These are phyloP conservation scores for Rhizopogon salebrosus DNA, from an alignment of 768 basidiomycete species.

Conservation along the genomic window DNA sequence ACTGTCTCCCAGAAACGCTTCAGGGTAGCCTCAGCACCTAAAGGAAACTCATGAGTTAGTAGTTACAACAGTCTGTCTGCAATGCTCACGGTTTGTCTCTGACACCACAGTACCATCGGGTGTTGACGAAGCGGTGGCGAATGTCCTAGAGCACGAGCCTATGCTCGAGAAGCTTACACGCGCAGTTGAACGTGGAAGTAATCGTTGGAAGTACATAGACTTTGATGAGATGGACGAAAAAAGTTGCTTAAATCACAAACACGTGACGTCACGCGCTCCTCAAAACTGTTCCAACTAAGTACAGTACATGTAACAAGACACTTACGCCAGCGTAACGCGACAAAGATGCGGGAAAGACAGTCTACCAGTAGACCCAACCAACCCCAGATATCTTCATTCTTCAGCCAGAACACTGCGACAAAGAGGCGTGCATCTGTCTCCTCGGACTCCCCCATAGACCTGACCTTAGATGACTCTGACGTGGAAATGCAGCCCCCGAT, in stretches of 20 bases:
- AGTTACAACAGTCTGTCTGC: not conserved
- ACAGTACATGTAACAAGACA: too few relatives aligned
- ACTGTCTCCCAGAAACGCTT: conserved; percentile 95
- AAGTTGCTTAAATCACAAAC: conserved; percentile 6
- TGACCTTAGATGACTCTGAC: conserved; percentile 41
- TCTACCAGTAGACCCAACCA: not conserved
- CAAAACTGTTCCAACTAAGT: too few relatives aligned
- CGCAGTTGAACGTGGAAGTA: not conserved
- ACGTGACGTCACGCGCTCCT: conserved; percentile 27
- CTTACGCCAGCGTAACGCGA: not conserved
- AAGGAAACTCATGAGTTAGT: conserved; percentile 6
- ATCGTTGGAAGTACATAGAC: not conserved
- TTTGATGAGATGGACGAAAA: too few relatives aligned
- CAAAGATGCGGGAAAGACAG: not conserved
- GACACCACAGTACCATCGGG: conserved; percentile 45
- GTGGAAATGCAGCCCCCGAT: conserved; percentile 18
- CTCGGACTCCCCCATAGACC: conserved; percentile 40
- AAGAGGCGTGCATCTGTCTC: conserved; percentile 25
- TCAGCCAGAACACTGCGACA: not conserved
- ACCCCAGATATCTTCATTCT: conserved; percentile 10
- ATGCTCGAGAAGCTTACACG: not conserved
- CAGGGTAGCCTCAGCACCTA: conserved; percentile 83
- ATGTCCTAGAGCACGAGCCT: not conserved
- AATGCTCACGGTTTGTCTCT: conserved; percentile 57
- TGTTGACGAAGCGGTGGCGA: conserved; percentile 7